Evolutionary conservation across 139 green algal species (phyloP), one percentile per base, ranked within the genome.

Genomic region (Astrephomene gubernaculifera): DNA sequence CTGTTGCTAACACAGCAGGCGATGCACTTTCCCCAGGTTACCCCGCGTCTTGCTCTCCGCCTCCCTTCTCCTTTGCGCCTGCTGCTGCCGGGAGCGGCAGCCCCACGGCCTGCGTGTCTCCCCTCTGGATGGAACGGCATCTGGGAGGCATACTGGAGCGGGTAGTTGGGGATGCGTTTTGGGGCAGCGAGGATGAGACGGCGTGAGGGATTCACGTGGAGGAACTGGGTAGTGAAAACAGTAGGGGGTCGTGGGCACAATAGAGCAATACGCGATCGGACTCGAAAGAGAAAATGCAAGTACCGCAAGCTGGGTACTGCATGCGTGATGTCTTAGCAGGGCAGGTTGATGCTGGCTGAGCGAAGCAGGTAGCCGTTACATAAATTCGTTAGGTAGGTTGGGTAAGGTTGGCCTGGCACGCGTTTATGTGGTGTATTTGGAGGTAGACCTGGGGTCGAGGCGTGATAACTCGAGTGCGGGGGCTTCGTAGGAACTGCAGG

Each of bases 151-250:
- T 80, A n/a, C 45, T 80, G 31, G 31, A 38, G 4, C 31, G n/a
- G 45, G 71, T 80, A 25, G 45, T 80, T 14, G 71, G 45, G 2
- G 71, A 80, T 2, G 71, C 71, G 6, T 10, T 80, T 24, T 45
- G 53, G 71, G 44, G 45, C n/a, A 5, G 1, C 21, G 68, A 75
- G 68, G 68, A 75, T 10, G 68, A n/a, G n/a, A n/a, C 39, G 12
- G 68, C 68, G 35, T 75, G 68, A 75, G 38, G 33, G 19, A 57
- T 57, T 57, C 17, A 17, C 17, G 49, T 57, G 12, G 49, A 57
- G 49, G 49, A 57, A 17, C 49, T 57, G 49, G 49, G 49, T 25
- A 57, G 49, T 57, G 49, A 57, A 17, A 17, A 25, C 12, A 12
- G 17, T 57, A 25, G 12, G 12, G 12, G 12, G 12, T 57, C 17